Evolutionary conservation across 2,329 filamentous ascomycete species (phyloP).

Genomic region (Endocalyx cinctus): DNA sequence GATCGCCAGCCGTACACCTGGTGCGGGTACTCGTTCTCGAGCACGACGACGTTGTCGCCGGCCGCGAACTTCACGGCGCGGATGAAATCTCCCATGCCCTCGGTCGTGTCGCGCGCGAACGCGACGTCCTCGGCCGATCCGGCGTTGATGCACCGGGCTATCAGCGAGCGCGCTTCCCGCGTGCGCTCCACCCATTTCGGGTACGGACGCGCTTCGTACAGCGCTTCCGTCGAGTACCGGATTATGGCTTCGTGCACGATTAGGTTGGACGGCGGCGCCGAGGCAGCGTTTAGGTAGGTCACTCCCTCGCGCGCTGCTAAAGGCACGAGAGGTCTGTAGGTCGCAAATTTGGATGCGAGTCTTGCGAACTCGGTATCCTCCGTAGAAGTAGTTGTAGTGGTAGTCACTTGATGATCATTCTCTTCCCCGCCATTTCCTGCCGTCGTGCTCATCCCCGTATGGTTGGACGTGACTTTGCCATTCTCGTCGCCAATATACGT

Average conservation of each 20-base stretch:
- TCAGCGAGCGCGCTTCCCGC: conserved; percentile 15
- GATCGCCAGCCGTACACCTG: conserved; percentile 26
- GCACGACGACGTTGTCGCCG: conserved; percentile 28
- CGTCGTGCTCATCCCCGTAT: too few species aligned
- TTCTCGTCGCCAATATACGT: too few species aligned
- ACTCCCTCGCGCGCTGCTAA: conserved; percentile 7
- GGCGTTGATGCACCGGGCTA: conserved; percentile 26
- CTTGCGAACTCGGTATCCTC: too few species aligned
- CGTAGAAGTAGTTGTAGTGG: too few species aligned
- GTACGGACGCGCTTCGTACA: conserved; percentile 20
- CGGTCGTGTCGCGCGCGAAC: conserved; percentile 30
- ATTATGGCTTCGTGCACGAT: conserved; percentile 25
- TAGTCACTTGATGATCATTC: too few species aligned
- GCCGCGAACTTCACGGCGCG: conserved; percentile 14
- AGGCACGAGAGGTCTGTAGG: conserved; percentile 1
- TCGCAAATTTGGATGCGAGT: neutral
- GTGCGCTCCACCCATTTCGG: conserved; percentile 15
- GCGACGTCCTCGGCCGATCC: conserved; percentile 15
- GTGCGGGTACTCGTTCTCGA: conserved; percentile 29
- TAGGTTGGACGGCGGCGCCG: conserved; percentile 26
- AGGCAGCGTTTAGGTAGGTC: conserved; percentile 26
- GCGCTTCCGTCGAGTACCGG: conserved; percentile 19
- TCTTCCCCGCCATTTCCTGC: too few species aligned
- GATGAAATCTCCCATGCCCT: conserved; percentile 25
- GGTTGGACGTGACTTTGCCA: too few species aligned